Base-by-base conservation (phyloP, 257 asterid species). In the Scutellaria minor region DNA sequence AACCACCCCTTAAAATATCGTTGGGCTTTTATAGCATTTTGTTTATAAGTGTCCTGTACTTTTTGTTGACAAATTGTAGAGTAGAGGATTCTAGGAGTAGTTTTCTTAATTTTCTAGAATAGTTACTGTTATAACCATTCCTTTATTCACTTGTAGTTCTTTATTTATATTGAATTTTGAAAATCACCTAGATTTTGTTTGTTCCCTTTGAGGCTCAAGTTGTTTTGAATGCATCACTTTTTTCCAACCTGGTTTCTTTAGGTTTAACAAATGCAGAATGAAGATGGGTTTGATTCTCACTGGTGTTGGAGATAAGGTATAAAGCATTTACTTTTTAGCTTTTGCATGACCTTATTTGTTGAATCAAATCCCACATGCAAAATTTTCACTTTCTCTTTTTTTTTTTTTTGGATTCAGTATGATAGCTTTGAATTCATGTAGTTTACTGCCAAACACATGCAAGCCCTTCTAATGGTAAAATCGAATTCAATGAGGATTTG, bases 271-370 rank as follows among this genome's bases (percentile, higher is more conserved):
- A 82, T 94, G 99, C 88, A 87, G 89, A 69, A 88, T 94, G 99
- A 94, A 91, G 92, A 89, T 54, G 88, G 99, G 99, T 11, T 51
- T 84, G 83, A 58, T 89, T 76, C 97, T 94, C 75, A 88, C 99
- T 12, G 99, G 99, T 52, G 97, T 81, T 44, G 97, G 99, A 24
- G 99, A 94, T 82, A 89, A 94, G 96, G 96, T 91, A 74, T 52
- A 60, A 59, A 62, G 5, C 64, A 41, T 75, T 82, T 68, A 75
- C 45, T 31, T 73, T 61, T 70, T n/a, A 76, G 77, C 52, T 41
- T 52, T 45, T 58, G 7, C 44, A 51, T 10, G 58, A 12, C 52
- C 54, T 57, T 24, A 15, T 51, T 69, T 71, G 44, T 48, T 64
- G 27, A 15, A 41, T 64, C 37, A 31, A 31, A 31, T 31, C 37